phyloP scores from a whole-genome alignment of 2,329 filamentous ascomycete species.

The Beauveria pseudobassiana region DNA sequence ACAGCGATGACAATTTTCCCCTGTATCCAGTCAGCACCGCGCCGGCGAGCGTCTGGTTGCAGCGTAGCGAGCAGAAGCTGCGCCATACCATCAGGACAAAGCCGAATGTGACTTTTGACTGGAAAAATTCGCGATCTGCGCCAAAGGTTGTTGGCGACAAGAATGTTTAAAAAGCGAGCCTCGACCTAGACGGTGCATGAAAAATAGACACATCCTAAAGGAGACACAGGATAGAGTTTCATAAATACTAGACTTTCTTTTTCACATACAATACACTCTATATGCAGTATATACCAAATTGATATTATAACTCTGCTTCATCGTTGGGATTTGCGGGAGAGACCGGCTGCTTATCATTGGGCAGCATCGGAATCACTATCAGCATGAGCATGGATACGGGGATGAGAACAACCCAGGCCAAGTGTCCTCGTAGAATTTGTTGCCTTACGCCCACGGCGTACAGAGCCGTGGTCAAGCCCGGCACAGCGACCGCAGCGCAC shows the following conservation, averaged over 20 bases:
- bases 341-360: slow-evolving; percentile 16
- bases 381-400: slow-evolving; percentile 22
- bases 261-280: not conserved
- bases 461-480: slow-evolving; percentile 57
- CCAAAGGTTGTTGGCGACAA: not conserved
- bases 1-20: slow-evolving; percentile 38
- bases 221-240: not conserved
- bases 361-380: slow-evolving; percentile 21
- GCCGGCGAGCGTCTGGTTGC: slow-evolving; percentile 30
- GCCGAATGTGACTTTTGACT: slow-evolving; percentile 29
- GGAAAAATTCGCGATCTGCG: slow-evolving; percentile 15
- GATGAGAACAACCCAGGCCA: slow-evolving; percentile 28
- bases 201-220: not conserved
- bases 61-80: slow-evolving; percentile 33
- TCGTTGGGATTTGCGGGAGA: not conserved
- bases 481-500: slow-evolving; percentile 56
- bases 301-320: not conserved
- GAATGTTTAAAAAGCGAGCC: slow-evolving; percentile 5
- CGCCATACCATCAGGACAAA: slow-evolving; percentile 32
- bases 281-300: not conserved
- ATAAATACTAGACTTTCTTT: not conserved
- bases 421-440: slow-evolving; percentile 55
- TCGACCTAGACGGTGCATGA: not conserved
- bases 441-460: slow-evolving; percentile 60
- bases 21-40: slow-evolving; percentile 47